These are phyloP conservation scores for Pichia scutulata DNA, from an alignment of 805 yeast species.

Conservation along the genomic window DNA sequence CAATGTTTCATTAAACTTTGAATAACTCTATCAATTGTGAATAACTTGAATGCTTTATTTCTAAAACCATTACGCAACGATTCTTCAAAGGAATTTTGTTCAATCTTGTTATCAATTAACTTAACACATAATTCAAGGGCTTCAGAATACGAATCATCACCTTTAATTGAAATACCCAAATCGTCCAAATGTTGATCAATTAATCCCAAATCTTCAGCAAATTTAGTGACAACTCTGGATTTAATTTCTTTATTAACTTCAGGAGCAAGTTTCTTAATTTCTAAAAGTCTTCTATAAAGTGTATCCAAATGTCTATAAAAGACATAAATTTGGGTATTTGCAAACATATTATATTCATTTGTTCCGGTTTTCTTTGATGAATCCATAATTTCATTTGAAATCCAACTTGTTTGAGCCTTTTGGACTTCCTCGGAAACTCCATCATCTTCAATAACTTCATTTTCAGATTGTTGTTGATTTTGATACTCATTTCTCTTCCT, in stretches of 20 bases:
- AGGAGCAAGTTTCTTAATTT: conserved; percentile 63
- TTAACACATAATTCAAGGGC: conserved; percentile 66
- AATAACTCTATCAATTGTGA: conserved; percentile 87
- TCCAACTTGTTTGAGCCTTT: conserved; percentile 30
- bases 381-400: conserved; percentile 21
- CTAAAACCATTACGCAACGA: conserved; percentile 90
- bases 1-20: conserved; percentile 80
- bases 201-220: conserved; percentile 81
- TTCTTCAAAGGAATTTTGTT: conserved; percentile 93
- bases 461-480: conserved; percentile 2
- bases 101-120: conserved; percentile 82
- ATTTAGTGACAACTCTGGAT: conserved; percentile 54
- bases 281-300: conserved; percentile 69
- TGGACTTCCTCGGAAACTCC: conserved; percentile 21
- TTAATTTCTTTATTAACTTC: conserved; percentile 69
- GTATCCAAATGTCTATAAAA: conserved; percentile 82
- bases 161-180: conserved; percentile 66
- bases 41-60: conserved; percentile 85
- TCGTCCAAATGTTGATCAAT: conserved; percentile 75
- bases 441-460: conserved; percentile 1
- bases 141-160: conserved; percentile 68
- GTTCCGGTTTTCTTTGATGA: conserved; percentile 31
- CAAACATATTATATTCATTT: conserved; percentile 67
- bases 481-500: conserved; percentile 15
- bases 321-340: conserved; percentile 81